phyloP scores from a whole-genome alignment of 2,329 filamentous ascomycete species.

The Cordyceps fumosorosea region DNA sequence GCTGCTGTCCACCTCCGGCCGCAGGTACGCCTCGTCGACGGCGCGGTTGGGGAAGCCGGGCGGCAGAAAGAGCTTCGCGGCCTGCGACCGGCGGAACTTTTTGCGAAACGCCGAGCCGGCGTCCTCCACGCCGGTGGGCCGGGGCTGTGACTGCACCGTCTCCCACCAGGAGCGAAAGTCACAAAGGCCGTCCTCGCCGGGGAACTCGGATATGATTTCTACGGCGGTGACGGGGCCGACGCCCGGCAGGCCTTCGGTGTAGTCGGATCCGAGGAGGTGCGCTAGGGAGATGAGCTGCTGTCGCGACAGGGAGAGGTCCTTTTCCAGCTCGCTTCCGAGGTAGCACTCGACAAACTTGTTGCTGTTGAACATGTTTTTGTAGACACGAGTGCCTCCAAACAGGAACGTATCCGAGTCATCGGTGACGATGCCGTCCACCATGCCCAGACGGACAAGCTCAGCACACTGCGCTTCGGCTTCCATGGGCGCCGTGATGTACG shows the following conservation, averaged over 20 bases:
- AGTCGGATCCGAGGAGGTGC: slow-evolving; percentile 87
- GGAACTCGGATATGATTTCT: slow-evolving; percentile 89
- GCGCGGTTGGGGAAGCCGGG: slow-evolving; percentile 69
- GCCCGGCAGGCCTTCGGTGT: slow-evolving; percentile 84
- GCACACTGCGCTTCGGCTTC: slow-evolving; percentile 98
- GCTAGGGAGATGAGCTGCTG: slow-evolving; percentile 83
- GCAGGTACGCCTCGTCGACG: slow-evolving; percentile 76
- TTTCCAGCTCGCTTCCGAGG: slow-evolving; percentile 72
- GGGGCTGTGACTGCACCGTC: slow-evolving; percentile 62
- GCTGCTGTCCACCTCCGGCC: slow-evolving; percentile 77
- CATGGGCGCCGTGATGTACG: slow-evolving; percentile 97
- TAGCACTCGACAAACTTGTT: slow-evolving; percentile 99
- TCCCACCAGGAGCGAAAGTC: slow-evolving; percentile 85
- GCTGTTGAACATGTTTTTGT: slow-evolving; percentile 99
- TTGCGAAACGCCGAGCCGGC: slow-evolving; percentile 61
- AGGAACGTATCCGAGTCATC: slow-evolving; percentile 96
- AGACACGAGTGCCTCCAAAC: slow-evolving; percentile 91
- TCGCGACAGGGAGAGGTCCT: slow-evolving; percentile 82
- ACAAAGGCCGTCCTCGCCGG: slow-evolving; percentile 52
- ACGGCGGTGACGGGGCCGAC: slow-evolving; percentile 92
- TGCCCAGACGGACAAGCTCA: slow-evolving; percentile 74
- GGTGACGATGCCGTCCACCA: slow-evolving; percentile 96
- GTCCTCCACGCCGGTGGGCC: slow-evolving; percentile 54
- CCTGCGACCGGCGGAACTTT: slow-evolving; percentile 77
- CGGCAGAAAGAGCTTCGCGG: slow-evolving; percentile 79